phyloP scores from a whole-genome alignment of 352 stramenopile species.

The Globisporangium middletonii region DNA sequence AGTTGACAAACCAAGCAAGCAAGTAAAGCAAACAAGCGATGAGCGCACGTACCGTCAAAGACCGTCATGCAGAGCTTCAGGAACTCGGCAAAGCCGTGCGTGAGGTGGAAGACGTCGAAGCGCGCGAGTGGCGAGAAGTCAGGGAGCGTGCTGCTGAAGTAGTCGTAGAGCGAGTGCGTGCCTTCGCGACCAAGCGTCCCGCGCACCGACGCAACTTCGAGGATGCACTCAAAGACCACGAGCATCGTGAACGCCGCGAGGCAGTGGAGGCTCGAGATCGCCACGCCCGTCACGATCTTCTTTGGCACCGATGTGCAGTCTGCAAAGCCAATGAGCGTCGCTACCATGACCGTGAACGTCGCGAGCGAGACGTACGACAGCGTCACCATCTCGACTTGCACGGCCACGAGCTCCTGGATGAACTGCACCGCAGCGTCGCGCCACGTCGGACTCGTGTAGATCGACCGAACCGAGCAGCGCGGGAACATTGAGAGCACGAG shows the following conservation, averaged over 20 bases:
- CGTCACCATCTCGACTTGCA: slow-evolving; percentile 68
- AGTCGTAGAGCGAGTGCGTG: slow-evolving; percentile 66
- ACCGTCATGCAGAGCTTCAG: slow-evolving; percentile 79
- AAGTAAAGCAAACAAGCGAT: background rate
- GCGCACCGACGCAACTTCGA: slow-evolving; percentile 63
- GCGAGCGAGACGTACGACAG: slow-evolving; percentile 71
- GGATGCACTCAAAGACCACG: slow-evolving; percentile 74
- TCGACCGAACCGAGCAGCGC: slow-evolving; percentile 74
- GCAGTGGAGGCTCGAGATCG: slow-evolving; percentile 50
- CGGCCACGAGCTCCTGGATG: slow-evolving; percentile 36
- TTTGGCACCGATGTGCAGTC: slow-evolving; percentile 69
- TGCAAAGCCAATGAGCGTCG: slow-evolving; percentile 58
- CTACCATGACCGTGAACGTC: slow-evolving; percentile 49
- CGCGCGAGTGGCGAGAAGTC: slow-evolving; percentile 54
- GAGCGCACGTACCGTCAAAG: slow-evolving; percentile 54
- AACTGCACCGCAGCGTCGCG: slow-evolving; percentile 36
- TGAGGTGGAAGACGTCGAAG: slow-evolving; percentile 63
- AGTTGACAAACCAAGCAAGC: background rate
- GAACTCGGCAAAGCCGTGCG: slow-evolving; percentile 56
- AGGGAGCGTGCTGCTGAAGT: slow-evolving; percentile 72
- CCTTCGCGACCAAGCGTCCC: slow-evolving; percentile 60
- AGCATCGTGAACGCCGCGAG: slow-evolving; percentile 66
- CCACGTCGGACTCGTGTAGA: slow-evolving; percentile 57
- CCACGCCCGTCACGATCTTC: slow-evolving; percentile 38
- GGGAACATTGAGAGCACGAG: slow-evolving; percentile 92